Conservation (phyloP, 257 asterid genomes). For the Petunia secreta region DNA sequence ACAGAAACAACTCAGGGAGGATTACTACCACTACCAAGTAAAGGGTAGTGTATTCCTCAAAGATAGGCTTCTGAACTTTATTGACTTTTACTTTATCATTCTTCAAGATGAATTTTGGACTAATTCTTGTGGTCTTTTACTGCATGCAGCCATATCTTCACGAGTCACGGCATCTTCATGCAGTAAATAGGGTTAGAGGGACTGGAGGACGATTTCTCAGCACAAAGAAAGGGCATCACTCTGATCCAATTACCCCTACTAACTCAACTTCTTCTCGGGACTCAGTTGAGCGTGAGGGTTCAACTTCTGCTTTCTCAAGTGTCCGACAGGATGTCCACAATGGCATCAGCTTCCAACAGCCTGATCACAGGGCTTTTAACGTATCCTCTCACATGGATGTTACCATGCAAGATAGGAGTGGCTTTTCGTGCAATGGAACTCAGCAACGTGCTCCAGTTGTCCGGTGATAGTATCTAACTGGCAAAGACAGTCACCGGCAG, state of each 20-base stretch:
- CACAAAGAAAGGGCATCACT: conserved; percentile 61
- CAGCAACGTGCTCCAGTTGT: conserved; percentile 60
- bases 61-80: neutral
- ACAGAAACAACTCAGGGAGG: neutral
- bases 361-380: conserved; percentile 39
- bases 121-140: neutral
- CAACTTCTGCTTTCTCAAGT: conserved; percentile 29
- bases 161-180: conserved; percentile 96
- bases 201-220: conserved; percentile 91
- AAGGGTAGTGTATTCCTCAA: neutral
- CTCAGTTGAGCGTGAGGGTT: conserved; percentile 29
- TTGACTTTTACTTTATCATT: neutral
- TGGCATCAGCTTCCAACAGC: conserved; percentile 39
- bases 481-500: conserved; percentile 39
- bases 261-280: conserved; percentile 37
- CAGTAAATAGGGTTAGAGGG: conserved; percentile 89
- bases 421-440: conserved; percentile 46
- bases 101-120: neutral
- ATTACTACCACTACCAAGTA: neutral
- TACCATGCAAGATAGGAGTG: conserved; percentile 48
- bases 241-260: conserved; percentile 33
- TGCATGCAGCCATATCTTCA: conserved; percentile 89
- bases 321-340: conserved; percentile 29
- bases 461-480: conserved; percentile 48
- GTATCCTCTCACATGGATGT: conserved; percentile 41